A percentile compares a stretch with the other conserved stretches of the same genome.
Evolutionary conservation across 179 eudicot species (phyloP).

Genomic region (Drosera spatulata): DNA sequence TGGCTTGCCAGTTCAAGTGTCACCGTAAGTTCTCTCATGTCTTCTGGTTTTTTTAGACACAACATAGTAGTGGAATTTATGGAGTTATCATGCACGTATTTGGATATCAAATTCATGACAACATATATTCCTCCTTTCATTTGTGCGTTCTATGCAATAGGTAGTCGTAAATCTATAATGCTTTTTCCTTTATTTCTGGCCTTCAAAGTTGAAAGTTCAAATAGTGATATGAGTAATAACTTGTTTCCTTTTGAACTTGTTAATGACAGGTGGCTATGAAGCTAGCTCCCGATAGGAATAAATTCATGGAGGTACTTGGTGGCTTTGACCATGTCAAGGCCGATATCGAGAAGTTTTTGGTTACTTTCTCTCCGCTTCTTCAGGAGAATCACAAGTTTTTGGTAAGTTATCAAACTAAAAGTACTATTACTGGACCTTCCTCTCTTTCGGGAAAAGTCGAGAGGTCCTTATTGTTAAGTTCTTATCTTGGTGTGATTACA

Average conservation of each 20-base stretch:
- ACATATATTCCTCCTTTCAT: background rate
- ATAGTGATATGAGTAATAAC: no score
- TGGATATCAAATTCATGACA: background rate
- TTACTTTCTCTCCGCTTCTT: slow-evolving; percentile 54
- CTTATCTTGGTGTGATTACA: background rate
- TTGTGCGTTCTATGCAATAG: no score
- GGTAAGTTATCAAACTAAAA: slow-evolving; percentile 27
- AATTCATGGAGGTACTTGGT: slow-evolving; percentile 64
- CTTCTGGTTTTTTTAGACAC: background rate
- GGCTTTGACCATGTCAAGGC: slow-evolving; percentile 34
- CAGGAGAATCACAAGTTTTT: slow-evolving; percentile 84
- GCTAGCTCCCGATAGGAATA: slow-evolving; percentile 84
- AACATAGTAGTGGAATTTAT: background rate
- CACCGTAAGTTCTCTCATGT: slow-evolving; percentile 17
- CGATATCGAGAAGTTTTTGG: slow-evolving; percentile 67
- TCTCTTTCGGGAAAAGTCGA: background rate
- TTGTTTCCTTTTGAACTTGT: no score
- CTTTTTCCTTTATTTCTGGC: no score
- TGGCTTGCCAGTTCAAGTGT: slow-evolving; percentile 80
- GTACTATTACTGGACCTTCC: background rate
- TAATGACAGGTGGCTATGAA: slow-evolving; percentile 59
- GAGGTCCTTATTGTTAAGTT: background rate
- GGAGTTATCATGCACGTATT: background rate
- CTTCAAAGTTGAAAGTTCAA: no score
- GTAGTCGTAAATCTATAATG: no score